Evolutionary conservation across 164 flowering plant species (phyloP), one percentile per base, ranked within the genome.

Genomic region (Echeveria elegans): DNA sequence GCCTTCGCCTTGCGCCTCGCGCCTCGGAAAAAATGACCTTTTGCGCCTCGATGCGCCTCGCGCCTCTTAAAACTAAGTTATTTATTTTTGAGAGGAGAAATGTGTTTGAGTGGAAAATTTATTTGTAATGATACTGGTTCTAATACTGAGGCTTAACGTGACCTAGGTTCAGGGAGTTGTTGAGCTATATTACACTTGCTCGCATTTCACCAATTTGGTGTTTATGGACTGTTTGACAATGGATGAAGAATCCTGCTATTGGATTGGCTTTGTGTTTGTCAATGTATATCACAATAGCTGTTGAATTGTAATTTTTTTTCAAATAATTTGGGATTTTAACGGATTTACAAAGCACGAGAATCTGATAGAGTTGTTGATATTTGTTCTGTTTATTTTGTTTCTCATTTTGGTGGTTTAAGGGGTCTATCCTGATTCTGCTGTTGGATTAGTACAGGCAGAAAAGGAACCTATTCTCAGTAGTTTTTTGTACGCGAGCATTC

Each of bases 381-480:
- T n/a, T 34, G 1, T 16, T 43, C 19, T 43, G 19, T 43, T 43
- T 1, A 50, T n/a, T 50, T 50, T 8, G 2, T 50, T 50, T 50
- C 24, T 50, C 10, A 5, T 50, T 21, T 50, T n/a, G 56, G 7
- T 50, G 6, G 26, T n/a, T 50, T n/a, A 6, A 50, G 26, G 26
- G 28, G 7, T 1, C 28, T 50, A 50, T 50, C 56, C 28, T 50
- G 56, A 50, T 5, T 10, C 28, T n/a, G 28, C 29, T 56, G 43
- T 24, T 19, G 45, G n/a, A 6, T 64, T 26, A 29, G n/a, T 77
- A 68, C 85, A 91, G 96, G 96, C 93, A 47, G 96, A 91, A 66
- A 89, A 76, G 78, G 97, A 91, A 78, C 97, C 96, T 12, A 81
- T 92, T 72, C 74, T 89, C 48, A 89, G 94, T 70, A 89, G 94